Percentiles rank a stretch among this genome's conserved stretches.
Evolutionary conservation across 148 eudicot species (phyloP).

Genomic region (Rhododendron mucronatum): DNA sequence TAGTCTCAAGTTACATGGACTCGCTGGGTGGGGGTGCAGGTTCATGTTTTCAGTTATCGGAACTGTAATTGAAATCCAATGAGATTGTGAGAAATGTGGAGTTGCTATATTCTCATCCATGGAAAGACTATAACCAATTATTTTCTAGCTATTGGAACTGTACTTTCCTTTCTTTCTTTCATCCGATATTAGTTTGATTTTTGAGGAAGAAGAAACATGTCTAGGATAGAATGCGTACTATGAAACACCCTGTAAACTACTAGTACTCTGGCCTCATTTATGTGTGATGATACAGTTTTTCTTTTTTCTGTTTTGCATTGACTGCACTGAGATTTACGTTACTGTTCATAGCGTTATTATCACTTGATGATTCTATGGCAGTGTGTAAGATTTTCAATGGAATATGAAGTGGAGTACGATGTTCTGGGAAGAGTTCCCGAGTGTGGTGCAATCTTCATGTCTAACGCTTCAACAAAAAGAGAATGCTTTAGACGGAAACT

Average conservation of each 20-base stretch:
- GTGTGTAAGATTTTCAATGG: conserved; percentile 17
- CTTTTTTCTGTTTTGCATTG: neutral
- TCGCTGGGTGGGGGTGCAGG: neutral
- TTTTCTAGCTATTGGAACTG: neutral
- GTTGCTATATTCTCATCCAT: neutral
- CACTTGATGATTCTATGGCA: neutral
- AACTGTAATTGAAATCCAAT: neutral
- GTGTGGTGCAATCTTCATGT: conserved; percentile 69
- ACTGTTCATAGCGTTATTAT: neutral
- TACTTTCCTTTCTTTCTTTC: neutral
- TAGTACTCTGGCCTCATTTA: neutral
- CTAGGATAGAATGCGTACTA: neutral
- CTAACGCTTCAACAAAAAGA: conserved; percentile 38
- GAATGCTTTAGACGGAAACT: conserved; percentile 44
- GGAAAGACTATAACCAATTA: neutral
- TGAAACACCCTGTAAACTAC: neutral
- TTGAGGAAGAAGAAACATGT: neutral
- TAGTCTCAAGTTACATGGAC: neutral
- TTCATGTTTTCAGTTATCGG: neutral
- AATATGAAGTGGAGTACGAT: conserved; percentile 11
- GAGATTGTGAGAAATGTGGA: neutral
- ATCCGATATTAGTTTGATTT: neutral
- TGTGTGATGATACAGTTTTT: neutral
- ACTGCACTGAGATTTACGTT: neutral
- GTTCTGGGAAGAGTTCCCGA: conserved; percentile 40